Evolutionary conservation across 495 filamentous ascomycete species (phyloP).

Genomic region (Xylaria telfairii): DNA sequence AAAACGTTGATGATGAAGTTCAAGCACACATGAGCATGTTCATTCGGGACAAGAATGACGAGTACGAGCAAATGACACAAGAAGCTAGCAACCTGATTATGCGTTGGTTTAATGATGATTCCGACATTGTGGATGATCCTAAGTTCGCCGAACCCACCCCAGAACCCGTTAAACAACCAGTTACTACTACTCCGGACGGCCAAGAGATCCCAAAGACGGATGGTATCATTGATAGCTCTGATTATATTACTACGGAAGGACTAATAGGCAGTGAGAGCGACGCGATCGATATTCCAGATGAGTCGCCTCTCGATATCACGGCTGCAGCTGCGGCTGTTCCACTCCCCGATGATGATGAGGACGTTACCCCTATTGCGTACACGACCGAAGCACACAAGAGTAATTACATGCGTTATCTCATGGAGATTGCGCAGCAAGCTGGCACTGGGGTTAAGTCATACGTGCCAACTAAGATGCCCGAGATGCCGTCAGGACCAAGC

Average conservation of each 20-base stretch:
- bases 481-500: slow-evolving; percentile 41
- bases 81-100: slow-evolving; percentile 65
- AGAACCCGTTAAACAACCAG: slow-evolving; percentile 36
- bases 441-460: slow-evolving; percentile 47
- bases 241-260: slow-evolving; percentile 20
- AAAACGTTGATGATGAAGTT: slow-evolving; percentile 77
- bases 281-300: slow-evolving; percentile 39
- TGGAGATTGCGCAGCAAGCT: slow-evolving; percentile 51
- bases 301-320: slow-evolving; percentile 56
- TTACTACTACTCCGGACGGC: slow-evolving; percentile 44
- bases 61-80: slow-evolving; percentile 72
- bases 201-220: slow-evolving; percentile 40
- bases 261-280: slow-evolving; percentile 26
- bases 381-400: slow-evolving; percentile 35
- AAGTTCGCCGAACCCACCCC: slow-evolving; percentile 41
- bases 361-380: slow-evolving; percentile 20
- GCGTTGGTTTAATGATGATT: slow-evolving; percentile 59
- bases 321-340: slow-evolving; percentile 52
- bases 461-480: slow-evolving; percentile 50
- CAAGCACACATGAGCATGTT: slow-evolving; percentile 89
- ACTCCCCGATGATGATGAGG: slow-evolving; percentile 44
- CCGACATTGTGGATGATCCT: slow-evolving; percentile 48
- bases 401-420: slow-evolving; percentile 54
- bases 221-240: slow-evolving; percentile 20
- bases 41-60: slow-evolving; percentile 72